These are phyloP conservation scores for Leucocoprinus sp. DNA, from an alignment of 768 basidiomycete genomes.

Conservation along the genomic window DNA sequence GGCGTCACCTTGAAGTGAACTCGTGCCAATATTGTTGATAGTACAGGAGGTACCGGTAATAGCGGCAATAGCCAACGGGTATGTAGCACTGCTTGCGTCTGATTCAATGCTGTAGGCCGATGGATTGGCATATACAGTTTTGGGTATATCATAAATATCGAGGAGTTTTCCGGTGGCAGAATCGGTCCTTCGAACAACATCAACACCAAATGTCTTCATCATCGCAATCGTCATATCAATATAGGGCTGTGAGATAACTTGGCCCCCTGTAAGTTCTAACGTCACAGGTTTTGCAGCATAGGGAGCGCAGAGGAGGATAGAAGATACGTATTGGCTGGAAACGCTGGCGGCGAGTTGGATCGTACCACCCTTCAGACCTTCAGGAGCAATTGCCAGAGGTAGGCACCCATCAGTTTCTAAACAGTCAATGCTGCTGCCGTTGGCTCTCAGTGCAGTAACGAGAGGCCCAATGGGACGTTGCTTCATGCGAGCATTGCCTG, in stretches of 20 bases:
- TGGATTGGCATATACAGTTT: constrained; percentile 71
- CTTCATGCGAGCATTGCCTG: constrained; percentile 98
- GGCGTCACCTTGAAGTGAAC: constrained; percentile 95
- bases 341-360: constrained; percentile 90
- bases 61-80: constrained; percentile 94
- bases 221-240: constrained; percentile 99
- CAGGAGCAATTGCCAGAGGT: constrained; percentile 77
- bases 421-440: constrained; percentile 73
- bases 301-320: constrained; percentile 92
- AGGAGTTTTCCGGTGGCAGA: constrained; percentile 48
- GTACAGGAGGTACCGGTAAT: constrained; percentile 97
- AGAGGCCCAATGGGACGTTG: constrained; percentile 95
- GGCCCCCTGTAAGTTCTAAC: constrained; percentile 86
- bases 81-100: constrained; percentile 93
- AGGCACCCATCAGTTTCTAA: constrained; percentile 79
- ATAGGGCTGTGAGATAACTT: constrained; percentile 97
- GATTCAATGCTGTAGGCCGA: constrained; percentile 82
- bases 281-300: constrained; percentile 80
- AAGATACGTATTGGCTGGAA: constrained; percentile 97
- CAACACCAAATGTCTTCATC: constrained; percentile 89
- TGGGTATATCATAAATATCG: constrained; percentile 86
- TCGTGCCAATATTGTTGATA: constrained; percentile 82
- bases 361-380: constrained; percentile 72
- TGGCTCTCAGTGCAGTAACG: constrained; percentile 79
- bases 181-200: constrained; percentile 61